Evolutionary conservation across 495 filamentous ascomycete species (phyloP).

Genomic region (Lentithecium fluviatile): DNA sequence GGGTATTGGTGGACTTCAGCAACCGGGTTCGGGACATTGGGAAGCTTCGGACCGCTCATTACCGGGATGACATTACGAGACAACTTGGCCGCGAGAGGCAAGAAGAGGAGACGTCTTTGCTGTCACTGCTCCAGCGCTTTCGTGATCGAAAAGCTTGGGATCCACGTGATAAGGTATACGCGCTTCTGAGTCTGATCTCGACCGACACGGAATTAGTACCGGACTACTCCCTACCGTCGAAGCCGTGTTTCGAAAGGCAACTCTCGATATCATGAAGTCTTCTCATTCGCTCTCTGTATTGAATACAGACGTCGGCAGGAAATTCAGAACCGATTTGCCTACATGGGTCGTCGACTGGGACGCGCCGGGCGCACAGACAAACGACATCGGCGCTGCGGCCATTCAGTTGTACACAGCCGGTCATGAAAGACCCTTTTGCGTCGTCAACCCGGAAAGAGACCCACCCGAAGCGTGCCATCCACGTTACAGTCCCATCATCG

Average conservation of each 20-base stretch:
- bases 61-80: not conserved
- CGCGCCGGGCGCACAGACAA: not conserved
- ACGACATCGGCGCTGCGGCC: not conserved
- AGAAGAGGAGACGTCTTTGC: not conserved
- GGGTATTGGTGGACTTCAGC: constrained; percentile 2
- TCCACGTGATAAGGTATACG: constrained; percentile 11
- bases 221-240: constrained; percentile 11
- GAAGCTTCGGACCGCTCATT: not conserved
- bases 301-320: not conserved
- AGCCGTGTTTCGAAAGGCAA: constrained; percentile 3
- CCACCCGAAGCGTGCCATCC: no score
- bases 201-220: not conserved
- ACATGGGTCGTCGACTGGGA: constrained; percentile 15
- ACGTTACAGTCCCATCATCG: not conserved
- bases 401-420: constrained; percentile 7
- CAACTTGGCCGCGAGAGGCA: not conserved
- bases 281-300: constrained; percentile 6
- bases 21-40: constrained; percentile 9
- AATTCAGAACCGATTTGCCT: constrained; percentile 2
- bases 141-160: constrained; percentile 4
- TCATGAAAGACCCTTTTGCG: not conserved
- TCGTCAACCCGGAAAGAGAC: no score
- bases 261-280: not conserved
- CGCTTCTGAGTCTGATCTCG: constrained; percentile 3
- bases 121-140: not conserved